phyloP scores from a whole-genome alignment of 2,329 filamentous ascomycete genomes.

The Beauveria pseudobassiana region DNA sequence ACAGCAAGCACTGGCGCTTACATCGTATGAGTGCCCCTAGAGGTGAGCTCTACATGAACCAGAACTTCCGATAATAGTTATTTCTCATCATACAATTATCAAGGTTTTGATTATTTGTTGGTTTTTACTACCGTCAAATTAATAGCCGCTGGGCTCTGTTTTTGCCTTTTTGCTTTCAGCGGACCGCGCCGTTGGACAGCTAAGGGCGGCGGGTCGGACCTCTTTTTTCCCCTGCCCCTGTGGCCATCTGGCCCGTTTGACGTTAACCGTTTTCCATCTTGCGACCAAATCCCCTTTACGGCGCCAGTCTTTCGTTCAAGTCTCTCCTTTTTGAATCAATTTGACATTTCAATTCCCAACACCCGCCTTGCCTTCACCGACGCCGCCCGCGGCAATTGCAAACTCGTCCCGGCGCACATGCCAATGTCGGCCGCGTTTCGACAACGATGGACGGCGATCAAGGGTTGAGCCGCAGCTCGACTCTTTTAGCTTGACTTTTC shows the following conservation, averaged over 20 bases:
- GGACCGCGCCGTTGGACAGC: background rate
- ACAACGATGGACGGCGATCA: constrained; percentile 62
- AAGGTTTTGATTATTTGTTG: too few relatives aligned
- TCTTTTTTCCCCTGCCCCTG: background rate
- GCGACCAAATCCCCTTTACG: background rate
- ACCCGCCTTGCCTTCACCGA: background rate
- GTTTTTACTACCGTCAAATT: too few relatives aligned
- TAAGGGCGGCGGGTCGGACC: background rate
- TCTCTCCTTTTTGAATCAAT: background rate
- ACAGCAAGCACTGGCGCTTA: too few relatives aligned
- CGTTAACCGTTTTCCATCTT: background rate
- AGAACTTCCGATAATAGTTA: too few relatives aligned
- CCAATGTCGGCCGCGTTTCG: constrained; percentile 3
- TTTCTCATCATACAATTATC: too few relatives aligned
- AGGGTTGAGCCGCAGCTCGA: constrained; percentile 67
- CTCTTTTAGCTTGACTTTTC: constrained; percentile 78
- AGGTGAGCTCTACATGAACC: too few relatives aligned
- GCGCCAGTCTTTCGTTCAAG: background rate
- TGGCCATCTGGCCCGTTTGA: constrained; percentile 3
- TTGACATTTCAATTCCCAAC: background rate
- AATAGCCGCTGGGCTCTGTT: too few relatives aligned
- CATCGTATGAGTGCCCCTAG: too few relatives aligned
- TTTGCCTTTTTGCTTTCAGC: too few relatives aligned
- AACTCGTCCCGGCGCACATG: background rate
- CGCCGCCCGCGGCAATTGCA: background rate